These are phyloP conservation scores for Heterobasidion occidentale DNA, from an alignment of 1,284 basidiomycete genomes.

Conservation along the genomic window DNA sequence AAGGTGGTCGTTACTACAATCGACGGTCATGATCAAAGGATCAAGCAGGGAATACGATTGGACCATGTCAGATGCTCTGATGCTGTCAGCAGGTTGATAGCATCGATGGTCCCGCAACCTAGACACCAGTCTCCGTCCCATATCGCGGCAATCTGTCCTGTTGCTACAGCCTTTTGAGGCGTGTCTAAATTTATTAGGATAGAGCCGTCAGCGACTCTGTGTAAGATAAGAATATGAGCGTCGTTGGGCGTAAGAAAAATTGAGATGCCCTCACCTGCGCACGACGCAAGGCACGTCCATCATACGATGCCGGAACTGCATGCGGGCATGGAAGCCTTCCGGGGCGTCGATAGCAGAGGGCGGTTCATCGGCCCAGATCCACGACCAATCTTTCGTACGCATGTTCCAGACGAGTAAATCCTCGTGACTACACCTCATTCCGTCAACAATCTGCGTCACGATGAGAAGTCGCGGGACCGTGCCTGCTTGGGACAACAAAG, in stretches of 20 bases:
- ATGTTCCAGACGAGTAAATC: slow-evolving; percentile 48
- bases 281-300: slow-evolving; percentile 41
- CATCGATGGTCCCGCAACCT: slow-evolving; percentile 69
- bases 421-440: slow-evolving; percentile 38
- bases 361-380: slow-evolving; percentile 66
- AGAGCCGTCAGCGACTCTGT: slow-evolving; percentile 8
- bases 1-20: too few relatives aligned
- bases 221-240: not conserved
- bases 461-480: slow-evolving; percentile 1
- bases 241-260: not conserved
- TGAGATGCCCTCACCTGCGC: slow-evolving; percentile 16
- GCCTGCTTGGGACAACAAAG: slow-evolving; percentile 73
- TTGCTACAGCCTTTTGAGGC: slow-evolving; percentile 64
- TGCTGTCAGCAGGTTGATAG: slow-evolving; percentile 2
- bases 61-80: not conserved
- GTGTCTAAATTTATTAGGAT: slow-evolving; percentile 45
- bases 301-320: slow-evolving; percentile 76
- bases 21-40: too few relatives aligned
- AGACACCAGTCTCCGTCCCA: slow-evolving; percentile 77
- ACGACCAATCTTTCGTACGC: slow-evolving; percentile 48
- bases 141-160: slow-evolving; percentile 74
- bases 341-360: slow-evolving; percentile 35
- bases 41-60: not conserved
- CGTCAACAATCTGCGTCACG: not conserved
- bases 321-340: slow-evolving; percentile 38